Conservation (phyloP, 2,329 filamentous ascomycete species). For the Neofusicoccum kwambonambiense region DNA sequence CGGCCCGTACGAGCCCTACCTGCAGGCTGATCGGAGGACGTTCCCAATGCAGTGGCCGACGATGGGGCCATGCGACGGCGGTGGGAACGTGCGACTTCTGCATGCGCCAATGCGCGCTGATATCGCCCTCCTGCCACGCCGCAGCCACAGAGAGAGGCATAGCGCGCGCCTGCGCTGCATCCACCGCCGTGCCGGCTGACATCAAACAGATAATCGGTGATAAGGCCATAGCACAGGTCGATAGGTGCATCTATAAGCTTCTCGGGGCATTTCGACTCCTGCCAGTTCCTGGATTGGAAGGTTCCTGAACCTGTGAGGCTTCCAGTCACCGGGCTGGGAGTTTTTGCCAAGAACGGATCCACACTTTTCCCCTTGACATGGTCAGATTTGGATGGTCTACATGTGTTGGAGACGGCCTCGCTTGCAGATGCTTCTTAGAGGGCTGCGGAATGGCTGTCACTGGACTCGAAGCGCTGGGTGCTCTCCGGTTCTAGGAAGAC, state of each 20-base stretch:
- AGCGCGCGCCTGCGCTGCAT: neutral
- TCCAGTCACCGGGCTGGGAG: neutral
- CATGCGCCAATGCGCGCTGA: neutral
- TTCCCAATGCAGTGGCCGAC: neutral
- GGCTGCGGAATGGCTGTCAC: neutral
- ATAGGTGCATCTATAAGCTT: neutral
- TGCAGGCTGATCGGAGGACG: neutral
- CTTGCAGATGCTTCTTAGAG: neutral
- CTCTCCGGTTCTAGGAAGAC: neutral
- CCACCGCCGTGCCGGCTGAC: neutral
- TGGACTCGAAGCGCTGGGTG: neutral
- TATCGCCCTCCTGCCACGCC: neutral
- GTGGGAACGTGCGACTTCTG: neutral
- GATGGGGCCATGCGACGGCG: neutral
- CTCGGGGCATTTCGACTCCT: neutral
- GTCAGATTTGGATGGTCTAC: neutral
- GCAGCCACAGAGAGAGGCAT: neutral
- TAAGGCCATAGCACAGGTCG: neutral
- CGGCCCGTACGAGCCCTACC: slow-evolving; percentile 9
- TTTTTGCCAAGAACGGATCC: neutral
- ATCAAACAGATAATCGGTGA: neutral
- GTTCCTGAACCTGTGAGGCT: neutral
- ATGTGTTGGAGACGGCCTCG: neutral
- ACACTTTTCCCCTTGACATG: neutral
- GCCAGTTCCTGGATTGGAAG: neutral